phyloP scores from a whole-genome alignment of 1,139 yeast species.

The Nakaseomyces delphensis region DNA sequence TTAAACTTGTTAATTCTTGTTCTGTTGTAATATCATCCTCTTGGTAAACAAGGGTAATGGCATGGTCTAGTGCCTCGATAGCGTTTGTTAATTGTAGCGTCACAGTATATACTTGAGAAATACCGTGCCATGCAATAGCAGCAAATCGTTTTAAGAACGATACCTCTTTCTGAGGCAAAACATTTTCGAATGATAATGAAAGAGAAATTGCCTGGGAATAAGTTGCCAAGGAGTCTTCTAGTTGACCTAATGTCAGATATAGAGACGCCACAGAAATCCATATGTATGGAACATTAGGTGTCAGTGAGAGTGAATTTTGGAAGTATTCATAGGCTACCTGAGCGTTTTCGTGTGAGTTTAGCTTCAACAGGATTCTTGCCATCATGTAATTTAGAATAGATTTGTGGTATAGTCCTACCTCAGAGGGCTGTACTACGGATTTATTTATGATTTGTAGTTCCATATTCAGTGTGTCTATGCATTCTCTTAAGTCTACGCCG shows the following conservation, averaged over 20 bases:
- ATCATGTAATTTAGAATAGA: slow-evolving; percentile 17
- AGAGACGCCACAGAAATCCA: slow-evolving; percentile 62
- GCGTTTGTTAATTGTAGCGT: slow-evolving; percentile 19
- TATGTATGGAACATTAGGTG: slow-evolving; percentile 47
- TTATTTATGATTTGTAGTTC: slow-evolving; percentile 1
- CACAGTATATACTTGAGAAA: slow-evolving; percentile 23
- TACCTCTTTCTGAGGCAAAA: slow-evolving; percentile 4
- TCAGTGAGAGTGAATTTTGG: slow-evolving; percentile 49
- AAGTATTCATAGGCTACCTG: slow-evolving; percentile 40
- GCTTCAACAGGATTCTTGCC: slow-evolving; percentile 19
- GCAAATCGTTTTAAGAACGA: slow-evolving; percentile 9
- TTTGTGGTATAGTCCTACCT: slow-evolving; percentile 7
- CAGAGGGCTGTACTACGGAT: not conserved
- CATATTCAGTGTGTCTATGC: slow-evolving; percentile 1
- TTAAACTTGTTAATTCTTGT: slow-evolving; percentile 5
- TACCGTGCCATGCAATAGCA: slow-evolving; percentile 25
- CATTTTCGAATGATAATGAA: slow-evolving; percentile 11
- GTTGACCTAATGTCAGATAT: slow-evolving; percentile 49
- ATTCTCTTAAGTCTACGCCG: slow-evolving; percentile 4
- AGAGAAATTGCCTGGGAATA: slow-evolving; percentile 46
- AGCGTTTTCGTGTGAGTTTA: slow-evolving; percentile 14
- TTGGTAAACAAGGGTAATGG: slow-evolving; percentile 9
- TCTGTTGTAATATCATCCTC: slow-evolving; percentile 5
- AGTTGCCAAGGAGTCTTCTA: slow-evolving; percentile 59
- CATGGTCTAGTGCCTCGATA: slow-evolving; percentile 18